Evolutionary conservation across 345 rosid species (phyloP).

Genomic region (Stellera chamaejasme): DNA sequence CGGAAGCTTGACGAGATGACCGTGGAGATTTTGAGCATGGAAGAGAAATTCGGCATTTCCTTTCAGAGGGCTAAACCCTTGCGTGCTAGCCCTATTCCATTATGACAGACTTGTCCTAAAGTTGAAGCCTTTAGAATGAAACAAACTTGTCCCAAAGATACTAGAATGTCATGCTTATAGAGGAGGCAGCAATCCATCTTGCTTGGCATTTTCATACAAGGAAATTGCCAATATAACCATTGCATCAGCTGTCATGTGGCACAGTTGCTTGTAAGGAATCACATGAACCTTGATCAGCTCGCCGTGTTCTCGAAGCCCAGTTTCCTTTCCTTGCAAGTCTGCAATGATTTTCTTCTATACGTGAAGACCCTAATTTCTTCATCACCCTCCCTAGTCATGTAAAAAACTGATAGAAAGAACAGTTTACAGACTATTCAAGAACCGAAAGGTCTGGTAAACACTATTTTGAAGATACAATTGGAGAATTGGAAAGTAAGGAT

Average conservation of each 20-base stretch:
- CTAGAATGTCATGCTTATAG: background rate
- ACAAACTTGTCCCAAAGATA: too few species aligned
- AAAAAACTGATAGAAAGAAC: background rate
- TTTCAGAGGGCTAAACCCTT: constrained; percentile 29
- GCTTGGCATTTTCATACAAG: constrained; percentile 19
- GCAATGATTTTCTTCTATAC: constrained; percentile 13
- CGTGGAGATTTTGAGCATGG: constrained; percentile 23
- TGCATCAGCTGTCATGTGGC: constrained; percentile 71
- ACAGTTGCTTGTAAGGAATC: constrained; percentile 55
- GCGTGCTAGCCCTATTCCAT: constrained; percentile 17
- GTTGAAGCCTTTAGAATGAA: too few species aligned
- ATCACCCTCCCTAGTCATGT: constrained; percentile 52
- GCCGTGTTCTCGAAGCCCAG: constrained; percentile 64
- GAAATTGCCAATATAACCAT: constrained; percentile 64
- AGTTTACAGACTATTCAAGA: too few species aligned
- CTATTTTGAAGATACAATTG: too few species aligned
- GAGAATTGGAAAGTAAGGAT: too few species aligned
- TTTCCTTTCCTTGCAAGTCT: constrained; percentile 74
- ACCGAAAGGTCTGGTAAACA: too few species aligned
- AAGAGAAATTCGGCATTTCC: constrained; percentile 32
- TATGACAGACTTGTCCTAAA: background rate
- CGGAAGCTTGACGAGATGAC: constrained; percentile 28
- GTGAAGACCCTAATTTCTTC: too few species aligned
- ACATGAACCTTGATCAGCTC: constrained; percentile 75
- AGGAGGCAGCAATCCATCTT: too few species aligned